Evolutionary conservation across 257 asterid species (phyloP), one percentile per base, ranked within the genome.

Genomic region (Solanum sitiens): DNA sequence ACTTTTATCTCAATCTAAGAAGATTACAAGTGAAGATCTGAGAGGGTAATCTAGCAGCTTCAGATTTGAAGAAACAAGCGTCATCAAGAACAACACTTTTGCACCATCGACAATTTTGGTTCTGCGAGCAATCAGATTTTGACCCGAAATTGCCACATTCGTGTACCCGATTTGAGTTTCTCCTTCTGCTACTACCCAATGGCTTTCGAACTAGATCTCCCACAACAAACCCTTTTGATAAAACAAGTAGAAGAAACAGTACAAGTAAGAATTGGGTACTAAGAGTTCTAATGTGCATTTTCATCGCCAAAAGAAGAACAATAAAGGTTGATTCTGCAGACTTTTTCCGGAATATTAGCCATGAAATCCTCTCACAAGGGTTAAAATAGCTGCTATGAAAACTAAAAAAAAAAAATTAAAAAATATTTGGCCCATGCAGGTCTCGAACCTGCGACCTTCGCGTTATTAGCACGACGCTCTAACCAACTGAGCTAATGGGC

Each of bases 401-500:
- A 73, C 6, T 8, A 4, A 16, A 4, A 11, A 37, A 45, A 45
- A 1, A 47, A 14, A 5, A 3, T 0, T 1, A 11, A 23, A 6
- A 37, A 5, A 23, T 2, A 0, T 50, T 35, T 35, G 93, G 92
- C 92, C 92, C 89, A 91, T 87, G 89, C 92, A 91, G 89, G 92
- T 91, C 83, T 91, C 91, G 91, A 91, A 91, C 93, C 92, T 88
- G 91, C 85, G 91, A 91, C 92, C 90, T 91, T 89, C 91, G 89
- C 91, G 92, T 89, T 89, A 91, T 89, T 91, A 87, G 89, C 91
- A 91, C 92, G 89, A 91, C 91, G 88, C 92, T 89, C 93, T 88
- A 88, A 89, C 91, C 93, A 89, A 73, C 91, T 91, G 90, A 89
- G 93, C 89, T 91, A 90, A 90, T 88, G 40, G 87, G 89, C 89